These are phyloP conservation scores for Ascochyta rabiei DNA, from an alignment of 2,329 filamentous ascomycete genomes.

Conservation along the genomic window DNA sequence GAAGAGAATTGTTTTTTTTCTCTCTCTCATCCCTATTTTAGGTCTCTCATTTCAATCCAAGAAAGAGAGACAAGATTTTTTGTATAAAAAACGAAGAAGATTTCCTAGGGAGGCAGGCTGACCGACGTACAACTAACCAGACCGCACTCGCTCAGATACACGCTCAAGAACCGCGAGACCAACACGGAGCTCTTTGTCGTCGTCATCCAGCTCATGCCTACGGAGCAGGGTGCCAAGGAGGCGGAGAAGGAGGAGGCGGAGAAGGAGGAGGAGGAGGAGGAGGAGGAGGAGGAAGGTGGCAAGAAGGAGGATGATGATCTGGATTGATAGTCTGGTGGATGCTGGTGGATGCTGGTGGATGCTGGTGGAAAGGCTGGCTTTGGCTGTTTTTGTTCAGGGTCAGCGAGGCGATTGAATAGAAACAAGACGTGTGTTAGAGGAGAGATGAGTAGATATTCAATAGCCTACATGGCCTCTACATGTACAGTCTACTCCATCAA, in stretches of 20 bases:
- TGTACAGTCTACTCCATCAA: no score
- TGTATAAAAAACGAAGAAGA: constrained; percentile 4
- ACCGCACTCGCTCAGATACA: constrained; percentile 88
- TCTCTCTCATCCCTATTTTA: no score
- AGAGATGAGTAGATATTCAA: no score
- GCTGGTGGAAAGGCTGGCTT: no score
- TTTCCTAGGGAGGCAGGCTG: constrained; percentile 31
- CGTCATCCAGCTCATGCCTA: constrained; percentile 76
- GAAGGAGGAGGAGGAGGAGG: constrained; percentile 24
- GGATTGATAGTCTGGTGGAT: constrained; percentile 18
- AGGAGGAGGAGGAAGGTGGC: background rate
- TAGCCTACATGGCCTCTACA: no score
- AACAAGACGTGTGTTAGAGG: no score
- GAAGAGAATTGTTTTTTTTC: no score
- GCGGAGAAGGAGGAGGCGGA: constrained; percentile 34
- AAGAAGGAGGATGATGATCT: constrained; percentile 28
- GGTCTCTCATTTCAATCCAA: no score
- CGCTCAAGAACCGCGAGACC: constrained; percentile 80
- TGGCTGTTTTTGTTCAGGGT: background rate
- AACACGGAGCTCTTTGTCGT: constrained; percentile 80
- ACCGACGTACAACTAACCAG: constrained; percentile 53
- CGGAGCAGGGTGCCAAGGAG: constrained; percentile 58
- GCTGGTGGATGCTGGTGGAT: no score
- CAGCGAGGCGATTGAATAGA: no score
- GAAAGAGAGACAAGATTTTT: no score